Base-by-base conservation (phyloP, 2,329 filamentous ascomycete genomes). In the Blastomyces parvus region DNA sequence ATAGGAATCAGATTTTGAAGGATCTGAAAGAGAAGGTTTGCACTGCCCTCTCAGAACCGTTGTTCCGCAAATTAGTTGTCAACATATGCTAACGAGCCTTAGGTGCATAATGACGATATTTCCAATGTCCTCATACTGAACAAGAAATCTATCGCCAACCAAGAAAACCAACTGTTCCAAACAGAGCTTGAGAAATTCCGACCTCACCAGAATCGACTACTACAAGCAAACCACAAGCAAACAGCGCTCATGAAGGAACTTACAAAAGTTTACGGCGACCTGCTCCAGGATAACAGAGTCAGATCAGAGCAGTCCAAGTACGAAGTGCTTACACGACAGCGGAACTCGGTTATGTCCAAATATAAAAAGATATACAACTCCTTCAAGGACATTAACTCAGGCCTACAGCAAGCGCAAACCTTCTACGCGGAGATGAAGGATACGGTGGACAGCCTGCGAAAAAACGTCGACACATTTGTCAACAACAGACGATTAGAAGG, bases 361-460 rank as follows among this genome's bases (percentile, higher is more conserved):
- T 99, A 97, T 77, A 92, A 91, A 76, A 88, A 91, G 65, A 86
- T 94, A 1, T 95, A 95, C 70, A 91, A 96, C 74, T 91, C 93
- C 66, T 97, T 96, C 74, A 84, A 95, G 64, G 93, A 96, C 70
- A 83, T 99, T 14, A 86, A 90, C 67, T 88, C 91, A 9, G 94
- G 94, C 1, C 81, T 99, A 4, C 84, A 88, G 70, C 88, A 92
- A 68, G 94, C 95, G 7, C 92, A 94, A 76, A 87, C 87, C 62
- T 99, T 96, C 84, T 99, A 99, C 73, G 84, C 84, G 2, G 94
- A 97, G 74, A 99, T 97, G 91, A 89, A 88, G 70, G 91, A 97
- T 67, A 97, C 91, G 0, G 91, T 95, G 0, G 89, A 93, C 68
- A 96, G 90, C 72, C 80, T 97, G 50, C 86, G 91, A 70, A 94